Conservation (phyloP, 2,329 filamentous ascomycete species). For the Fusarium fracticaudum region DNA sequence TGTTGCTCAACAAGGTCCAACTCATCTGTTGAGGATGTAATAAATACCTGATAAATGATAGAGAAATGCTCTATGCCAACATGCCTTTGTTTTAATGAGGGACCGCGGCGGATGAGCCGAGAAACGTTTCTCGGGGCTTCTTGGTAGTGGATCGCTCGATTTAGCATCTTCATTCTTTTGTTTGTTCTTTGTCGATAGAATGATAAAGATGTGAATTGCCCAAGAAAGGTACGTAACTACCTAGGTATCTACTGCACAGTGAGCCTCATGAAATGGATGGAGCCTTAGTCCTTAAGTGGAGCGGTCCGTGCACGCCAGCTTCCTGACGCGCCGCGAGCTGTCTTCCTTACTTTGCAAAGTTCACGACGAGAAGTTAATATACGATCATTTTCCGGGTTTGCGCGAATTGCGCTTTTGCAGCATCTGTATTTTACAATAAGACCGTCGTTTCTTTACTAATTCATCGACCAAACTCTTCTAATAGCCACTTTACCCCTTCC, state of each 20-base stretch:
- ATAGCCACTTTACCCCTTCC: neutral
- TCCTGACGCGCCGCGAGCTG: slow-evolving; percentile 39
- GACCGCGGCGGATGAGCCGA: neutral
- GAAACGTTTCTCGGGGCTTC: neutral
- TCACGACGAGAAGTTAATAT: slow-evolving; percentile 23
- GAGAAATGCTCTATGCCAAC: neutral
- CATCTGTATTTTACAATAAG: slow-evolving; percentile 3
- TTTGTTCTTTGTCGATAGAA: neutral
- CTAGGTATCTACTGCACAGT: neutral
- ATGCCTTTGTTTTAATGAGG: neutral
- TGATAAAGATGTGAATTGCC: neutral
- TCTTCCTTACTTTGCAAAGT: slow-evolving; percentile 22
- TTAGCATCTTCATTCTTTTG: neutral
- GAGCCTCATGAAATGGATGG: slow-evolving; percentile 9
- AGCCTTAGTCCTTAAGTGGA: neutral
- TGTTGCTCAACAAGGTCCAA: neutral
- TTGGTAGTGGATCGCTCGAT: neutral
- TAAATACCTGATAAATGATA: neutral
- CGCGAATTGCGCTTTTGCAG: slow-evolving; percentile 23
- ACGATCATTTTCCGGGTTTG: slow-evolving; percentile 19
- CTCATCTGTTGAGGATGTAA: neutral
- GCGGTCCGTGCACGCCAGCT: slow-evolving; percentile 33
- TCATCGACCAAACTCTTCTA: neutral
- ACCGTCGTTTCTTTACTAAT: neutral
- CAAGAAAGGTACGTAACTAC: neutral